Evolutionary conservation across 2,329 filamentous ascomycete species (phyloP), one percentile per base, ranked within the genome.

Genomic region (Monosporascus ibericus): DNA sequence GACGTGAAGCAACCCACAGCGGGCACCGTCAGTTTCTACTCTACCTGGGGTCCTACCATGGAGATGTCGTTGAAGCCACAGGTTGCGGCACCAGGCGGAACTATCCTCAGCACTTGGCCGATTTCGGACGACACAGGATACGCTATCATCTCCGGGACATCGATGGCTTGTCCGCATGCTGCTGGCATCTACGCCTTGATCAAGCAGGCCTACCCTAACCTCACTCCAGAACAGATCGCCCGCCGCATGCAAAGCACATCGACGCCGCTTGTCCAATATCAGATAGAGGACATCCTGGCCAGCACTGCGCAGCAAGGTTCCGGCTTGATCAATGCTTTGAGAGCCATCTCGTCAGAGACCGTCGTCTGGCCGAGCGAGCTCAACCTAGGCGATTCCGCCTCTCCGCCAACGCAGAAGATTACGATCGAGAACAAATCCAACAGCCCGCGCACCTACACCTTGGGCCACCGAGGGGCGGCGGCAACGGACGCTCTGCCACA

Each of bases 91-190:
- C 68, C 68, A 1, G 67, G 69, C 1, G 67, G 66, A 1, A 58
- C 62, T n/a, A 66, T 70, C 24, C 60, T 71, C 8, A 61, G 65
- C 1, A 68, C 66, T 0, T 69, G 60, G 50, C 66, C 66, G 0
- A 48, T 68, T 1, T 62, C 56, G 2, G 48, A 54, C 2, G 50
- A 56, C 25, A 48, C 24, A 11, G 60, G 60, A 4, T 64, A 61
- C 11, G 61, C 61, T 6, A 63, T 68, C 37, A 55, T 68, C 24
- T 62, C 59, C 2, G 68, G 68, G 2, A 70, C 68, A 2, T 68
- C 65, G 2, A 70, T 70, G 68, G 61, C 67, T 0, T 62, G 65
- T 1, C 68, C 68, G 2, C 68, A 63, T 46, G 51, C 64, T 0
- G 58, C 67, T 11, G 67, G 60, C 6, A 60, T 58, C 2, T 68